Evolutionary conservation across 2,329 filamentous ascomycete genomes (phyloP).

Genomic region (Aspergillus felis): DNA sequence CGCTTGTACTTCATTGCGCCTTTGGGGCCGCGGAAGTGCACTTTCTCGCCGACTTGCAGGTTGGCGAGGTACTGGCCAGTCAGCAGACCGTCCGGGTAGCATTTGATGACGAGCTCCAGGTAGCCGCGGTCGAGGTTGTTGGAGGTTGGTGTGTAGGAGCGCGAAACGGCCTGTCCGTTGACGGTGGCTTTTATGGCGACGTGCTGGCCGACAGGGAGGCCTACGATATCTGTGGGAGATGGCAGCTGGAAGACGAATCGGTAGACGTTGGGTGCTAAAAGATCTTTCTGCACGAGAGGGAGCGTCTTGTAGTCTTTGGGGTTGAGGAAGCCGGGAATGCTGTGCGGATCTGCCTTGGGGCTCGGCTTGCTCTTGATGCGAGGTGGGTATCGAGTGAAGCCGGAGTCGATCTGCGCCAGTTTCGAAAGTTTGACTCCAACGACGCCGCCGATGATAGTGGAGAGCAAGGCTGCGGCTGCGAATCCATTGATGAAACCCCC

Average conservation of each 20-base stretch:
- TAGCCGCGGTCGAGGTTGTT: slow-evolving; percentile 29
- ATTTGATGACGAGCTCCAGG: slow-evolving; percentile 34
- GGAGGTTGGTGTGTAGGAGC: slow-evolving; percentile 52
- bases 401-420: slow-evolving; percentile 21
- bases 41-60: slow-evolving; percentile 28
- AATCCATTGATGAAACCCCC: slow-evolving; percentile 19
- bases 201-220: slow-evolving; percentile 56
- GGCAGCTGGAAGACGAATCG: slow-evolving; percentile 50
- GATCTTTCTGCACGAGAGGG: slow-evolving; percentile 34
- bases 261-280: slow-evolving; percentile 31
- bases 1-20: slow-evolving; percentile 30
- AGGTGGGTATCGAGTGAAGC: slow-evolving; percentile 25
- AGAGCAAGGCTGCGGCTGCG: slow-evolving; percentile 14
- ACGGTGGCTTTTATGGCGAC: slow-evolving; percentile 50
- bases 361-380: slow-evolving; percentile 37
- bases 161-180: slow-evolving; percentile 44
- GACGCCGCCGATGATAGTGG: slow-evolving; percentile 5
- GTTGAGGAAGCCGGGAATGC: slow-evolving; percentile 47
- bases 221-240: slow-evolving; percentile 42
- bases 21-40: slow-evolving; percentile 34
- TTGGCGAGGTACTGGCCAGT: slow-evolving; percentile 28
- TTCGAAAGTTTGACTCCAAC: slow-evolving; percentile 9
- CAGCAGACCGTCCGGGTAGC: slow-evolving; percentile 31
- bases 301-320: slow-evolving; percentile 47
- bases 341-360: slow-evolving; percentile 38